phyloP scores from a whole-genome alignment of 208 protist species.

The Pavlovales sp. region DNA sequence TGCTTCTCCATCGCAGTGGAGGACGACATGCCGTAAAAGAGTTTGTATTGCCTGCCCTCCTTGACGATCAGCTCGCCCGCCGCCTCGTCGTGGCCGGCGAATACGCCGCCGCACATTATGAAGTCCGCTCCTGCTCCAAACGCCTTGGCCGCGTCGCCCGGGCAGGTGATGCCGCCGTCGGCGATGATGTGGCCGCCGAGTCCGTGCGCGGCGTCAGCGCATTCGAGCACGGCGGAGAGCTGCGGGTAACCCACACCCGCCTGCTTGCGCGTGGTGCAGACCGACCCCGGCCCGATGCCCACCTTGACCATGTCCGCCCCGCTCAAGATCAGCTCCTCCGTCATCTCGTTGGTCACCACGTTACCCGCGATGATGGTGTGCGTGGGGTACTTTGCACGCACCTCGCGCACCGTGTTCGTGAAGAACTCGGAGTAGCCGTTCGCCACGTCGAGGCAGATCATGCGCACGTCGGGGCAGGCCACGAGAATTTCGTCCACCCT shows the following conservation, averaged over 20 bases:
- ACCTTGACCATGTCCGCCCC: constrained; percentile 63
- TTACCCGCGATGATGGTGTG: constrained; percentile 59
- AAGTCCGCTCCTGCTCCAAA: constrained; percentile 60
- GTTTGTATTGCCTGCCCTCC: constrained; percentile 52
- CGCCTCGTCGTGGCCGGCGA: constrained; percentile 52
- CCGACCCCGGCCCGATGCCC: constrained; percentile 60
- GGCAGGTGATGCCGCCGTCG: constrained; percentile 57
- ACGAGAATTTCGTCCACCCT: constrained; percentile 34
- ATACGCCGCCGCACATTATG: constrained; percentile 58
- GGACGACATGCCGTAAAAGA: constrained; percentile 61
- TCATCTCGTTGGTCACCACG: constrained; percentile 64
- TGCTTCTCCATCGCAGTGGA: constrained; percentile 54
- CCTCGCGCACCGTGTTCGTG: constrained; percentile 22
- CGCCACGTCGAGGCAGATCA: constrained; percentile 57
- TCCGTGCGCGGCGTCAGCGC: constrained; percentile 60
- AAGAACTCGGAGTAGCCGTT: constrained; percentile 61
- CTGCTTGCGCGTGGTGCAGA: constrained; percentile 63
- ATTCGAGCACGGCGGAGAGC: constrained; percentile 59
- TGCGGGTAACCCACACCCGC: constrained; percentile 61
- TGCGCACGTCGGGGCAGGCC: neutral
- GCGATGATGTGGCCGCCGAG: constrained; percentile 52
- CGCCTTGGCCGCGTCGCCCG: constrained; percentile 61
- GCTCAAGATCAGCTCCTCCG: constrained; percentile 58
- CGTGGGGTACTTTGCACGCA: constrained; percentile 46
- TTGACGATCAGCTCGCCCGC: constrained; percentile 49